Evolutionary conservation across 2,329 filamentous ascomycete genomes (phyloP).

Genomic region (Cercospora canescens): DNA sequence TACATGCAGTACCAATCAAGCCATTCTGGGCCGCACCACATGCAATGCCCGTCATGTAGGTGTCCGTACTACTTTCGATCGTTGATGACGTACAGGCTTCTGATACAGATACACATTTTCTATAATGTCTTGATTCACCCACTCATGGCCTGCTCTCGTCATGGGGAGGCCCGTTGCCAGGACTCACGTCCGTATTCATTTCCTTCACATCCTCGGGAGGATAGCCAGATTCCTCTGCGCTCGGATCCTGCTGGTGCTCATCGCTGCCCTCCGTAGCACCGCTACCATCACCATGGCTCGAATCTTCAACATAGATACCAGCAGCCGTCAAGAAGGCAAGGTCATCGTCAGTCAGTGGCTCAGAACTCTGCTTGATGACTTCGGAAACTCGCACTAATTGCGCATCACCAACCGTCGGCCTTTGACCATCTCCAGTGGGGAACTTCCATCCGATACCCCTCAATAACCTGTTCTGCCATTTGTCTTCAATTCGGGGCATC

Average conservation of each 20-base stretch:
- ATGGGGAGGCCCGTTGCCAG: not conserved
- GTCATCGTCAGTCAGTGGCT: not conserved
- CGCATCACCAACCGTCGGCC: not conserved
- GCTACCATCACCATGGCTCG: not conserved
- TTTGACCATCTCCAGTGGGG: not conserved
- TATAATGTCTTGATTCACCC: not conserved
- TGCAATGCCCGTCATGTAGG: too few species aligned
- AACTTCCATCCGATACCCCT: conserved; percentile 9
- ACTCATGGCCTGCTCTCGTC: not conserved
- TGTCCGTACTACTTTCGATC: too few species aligned
- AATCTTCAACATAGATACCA: not conserved
- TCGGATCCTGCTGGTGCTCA: not conserved
- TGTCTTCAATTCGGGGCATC: conserved; percentile 42
- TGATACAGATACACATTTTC: not conserved
- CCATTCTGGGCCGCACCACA: too few species aligned
- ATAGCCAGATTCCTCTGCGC: not conserved
- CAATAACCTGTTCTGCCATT: conserved; percentile 26
- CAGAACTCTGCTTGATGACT: not conserved
- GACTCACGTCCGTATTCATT: too few species aligned
- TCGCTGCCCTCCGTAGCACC: too few species aligned
- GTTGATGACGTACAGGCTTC: not conserved
- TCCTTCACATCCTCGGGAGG: too few species aligned
- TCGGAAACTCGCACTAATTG: not conserved
- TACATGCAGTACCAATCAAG: too few species aligned
- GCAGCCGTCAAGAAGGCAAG: not conserved